These are phyloP conservation scores for Phlebiopsis flavidoalba DNA, from an alignment of 768 basidiomycete species.

Conservation along the genomic window DNA sequence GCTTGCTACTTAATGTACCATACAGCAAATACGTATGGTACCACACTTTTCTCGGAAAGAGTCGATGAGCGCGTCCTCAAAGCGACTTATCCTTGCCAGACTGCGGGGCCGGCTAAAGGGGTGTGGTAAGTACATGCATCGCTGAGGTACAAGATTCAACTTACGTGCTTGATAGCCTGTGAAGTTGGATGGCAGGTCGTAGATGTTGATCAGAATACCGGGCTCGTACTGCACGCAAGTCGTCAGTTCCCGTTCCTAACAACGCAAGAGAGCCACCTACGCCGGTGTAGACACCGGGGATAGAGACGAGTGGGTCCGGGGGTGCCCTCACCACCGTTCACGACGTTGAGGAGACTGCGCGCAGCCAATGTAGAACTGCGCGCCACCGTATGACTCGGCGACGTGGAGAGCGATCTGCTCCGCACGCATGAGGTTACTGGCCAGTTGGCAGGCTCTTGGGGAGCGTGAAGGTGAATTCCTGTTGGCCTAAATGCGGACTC, in stretches of 20 bases:
- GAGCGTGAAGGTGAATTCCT: conserved; percentile 26
- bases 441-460: conserved; percentile 27
- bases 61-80: no score
- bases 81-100: conserved; percentile 19
- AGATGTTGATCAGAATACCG: conserved; percentile 28
- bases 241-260: background rate
- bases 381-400: conserved; percentile 23
- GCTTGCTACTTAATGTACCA: no score
- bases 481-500: conserved; percentile 9
- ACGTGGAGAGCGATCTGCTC: conserved; percentile 28
- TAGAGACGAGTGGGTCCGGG: conserved; percentile 29
- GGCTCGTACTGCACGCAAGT: conserved; percentile 18
- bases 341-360: conserved; percentile 31
- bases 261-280: conserved; percentile 8
- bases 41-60: no score
- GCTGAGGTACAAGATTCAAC: background rate
- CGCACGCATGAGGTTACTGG: conserved; percentile 29
- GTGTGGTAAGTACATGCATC: no score
- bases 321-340: conserved; percentile 26
- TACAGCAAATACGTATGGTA: no score
- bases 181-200: conserved; percentile 22
- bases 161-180: conserved; percentile 20
- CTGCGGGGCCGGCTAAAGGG: conserved; percentile 19
- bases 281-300: conserved; percentile 31
- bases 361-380: conserved; percentile 30